phyloP scores from a whole-genome alignment of 129 eudicot genomes.

The Flaveria sonorensis region DNA sequence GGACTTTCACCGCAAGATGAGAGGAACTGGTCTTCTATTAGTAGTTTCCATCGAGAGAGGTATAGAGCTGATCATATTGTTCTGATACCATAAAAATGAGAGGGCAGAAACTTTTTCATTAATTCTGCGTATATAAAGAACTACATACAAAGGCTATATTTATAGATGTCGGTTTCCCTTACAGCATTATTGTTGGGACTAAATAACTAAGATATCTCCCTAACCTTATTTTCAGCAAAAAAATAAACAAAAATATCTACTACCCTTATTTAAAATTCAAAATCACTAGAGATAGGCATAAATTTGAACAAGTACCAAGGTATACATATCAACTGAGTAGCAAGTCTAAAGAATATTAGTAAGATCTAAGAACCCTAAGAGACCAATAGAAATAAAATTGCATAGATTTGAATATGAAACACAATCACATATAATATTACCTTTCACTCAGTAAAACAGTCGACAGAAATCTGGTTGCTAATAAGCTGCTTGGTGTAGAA shows the following conservation, averaged over 20 bases:
- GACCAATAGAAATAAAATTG: background rate
- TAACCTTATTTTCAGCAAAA: conserved; percentile 1
- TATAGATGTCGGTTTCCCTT: background rate
- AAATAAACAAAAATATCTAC: background rate
- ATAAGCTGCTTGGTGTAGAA: background rate
- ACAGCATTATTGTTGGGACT: background rate
- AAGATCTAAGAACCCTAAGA: conserved; percentile 8
- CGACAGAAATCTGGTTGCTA: conserved; percentile 16
- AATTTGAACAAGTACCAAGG: background rate
- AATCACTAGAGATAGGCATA: background rate
- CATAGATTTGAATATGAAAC: conserved; percentile 17
- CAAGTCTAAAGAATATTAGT: background rate
- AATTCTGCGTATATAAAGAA: background rate
- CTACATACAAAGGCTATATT: background rate
- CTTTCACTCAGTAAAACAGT: conserved; percentile 42
- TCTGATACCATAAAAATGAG: background rate
- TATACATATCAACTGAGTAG: background rate
- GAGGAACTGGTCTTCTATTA: background rate
- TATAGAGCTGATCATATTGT: background rate
- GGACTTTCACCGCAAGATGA: background rate
- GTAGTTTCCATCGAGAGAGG: background rate
- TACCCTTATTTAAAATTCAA: background rate
- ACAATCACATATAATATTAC: conserved; percentile 29
- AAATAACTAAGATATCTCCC: background rate
- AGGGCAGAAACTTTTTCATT: background rate